phyloP scores from a whole-genome alignment of 2,329 filamentous ascomycete genomes.

The Pyricularia sp. region DNA sequence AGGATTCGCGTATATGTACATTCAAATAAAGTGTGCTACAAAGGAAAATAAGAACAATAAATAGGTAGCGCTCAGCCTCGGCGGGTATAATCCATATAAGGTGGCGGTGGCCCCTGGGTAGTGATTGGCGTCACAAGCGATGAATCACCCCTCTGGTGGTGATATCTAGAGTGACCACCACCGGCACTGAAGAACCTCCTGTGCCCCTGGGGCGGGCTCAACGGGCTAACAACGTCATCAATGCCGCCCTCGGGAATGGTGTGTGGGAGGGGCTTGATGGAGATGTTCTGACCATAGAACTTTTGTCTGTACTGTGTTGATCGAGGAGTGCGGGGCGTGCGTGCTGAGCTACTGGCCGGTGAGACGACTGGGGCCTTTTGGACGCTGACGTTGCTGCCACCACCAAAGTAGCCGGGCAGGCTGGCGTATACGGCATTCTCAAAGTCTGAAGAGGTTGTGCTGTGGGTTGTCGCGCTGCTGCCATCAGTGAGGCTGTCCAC shows the following conservation, averaged over 20 bases:
- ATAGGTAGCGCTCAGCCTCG: neutral
- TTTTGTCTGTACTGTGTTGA: neutral
- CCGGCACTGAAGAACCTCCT: constrained; percentile 3
- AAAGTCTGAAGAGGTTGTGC: neutral
- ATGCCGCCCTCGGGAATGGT: neutral
- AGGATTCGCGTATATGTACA: neutral
- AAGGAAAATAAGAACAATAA: neutral
- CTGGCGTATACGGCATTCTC: neutral
- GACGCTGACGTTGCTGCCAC: neutral
- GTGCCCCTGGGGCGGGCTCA: constrained; percentile 8
- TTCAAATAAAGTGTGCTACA: neutral
- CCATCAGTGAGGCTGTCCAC: constrained; percentile 20
- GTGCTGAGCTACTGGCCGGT: neutral
- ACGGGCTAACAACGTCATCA: constrained; percentile 11
- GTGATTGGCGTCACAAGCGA: constrained; percentile 3
- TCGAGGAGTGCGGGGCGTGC: neutral
- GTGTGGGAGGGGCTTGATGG: neutral
- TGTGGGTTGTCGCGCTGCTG: constrained; percentile 11
- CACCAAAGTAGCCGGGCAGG: constrained; percentile 1
- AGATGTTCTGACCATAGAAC: neutral
- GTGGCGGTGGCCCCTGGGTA: neutral
- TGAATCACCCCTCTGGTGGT: constrained; percentile 1
- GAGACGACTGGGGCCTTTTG: neutral
- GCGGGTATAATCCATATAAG: neutral
- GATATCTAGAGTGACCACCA: neutral